A percentile compares a stretch with the other conserved stretches of the same genome.
Conservation (phyloP, 352 stramenopile species). For the Globisporangium nagaii region DNA sequence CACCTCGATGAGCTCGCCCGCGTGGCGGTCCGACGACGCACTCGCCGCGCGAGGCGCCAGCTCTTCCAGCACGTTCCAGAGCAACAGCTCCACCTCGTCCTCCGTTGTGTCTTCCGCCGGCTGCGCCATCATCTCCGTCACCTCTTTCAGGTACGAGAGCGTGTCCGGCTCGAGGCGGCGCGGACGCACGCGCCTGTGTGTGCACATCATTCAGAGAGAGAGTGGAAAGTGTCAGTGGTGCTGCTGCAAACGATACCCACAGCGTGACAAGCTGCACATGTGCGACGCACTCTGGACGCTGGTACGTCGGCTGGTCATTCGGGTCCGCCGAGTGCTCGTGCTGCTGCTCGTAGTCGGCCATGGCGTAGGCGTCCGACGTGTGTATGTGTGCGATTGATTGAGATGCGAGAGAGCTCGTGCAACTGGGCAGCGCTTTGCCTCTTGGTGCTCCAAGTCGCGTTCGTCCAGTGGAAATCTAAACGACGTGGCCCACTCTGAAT, state of each 20-base stretch:
- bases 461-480: background rate
- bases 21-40: slow-evolving; percentile 70
- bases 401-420: too few relatives aligned
- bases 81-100: slow-evolving; percentile 53
- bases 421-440: background rate
- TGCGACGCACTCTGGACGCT: slow-evolving; percentile 15
- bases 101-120: slow-evolving; percentile 42
- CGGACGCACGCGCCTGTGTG: slow-evolving; percentile 58
- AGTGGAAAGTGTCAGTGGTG: background rate
- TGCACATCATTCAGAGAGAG: background rate
- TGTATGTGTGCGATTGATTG: background rate
- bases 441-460: slow-evolving; percentile 1
- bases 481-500: background rate
- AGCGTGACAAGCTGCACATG: background rate
- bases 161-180: slow-evolving; percentile 73
- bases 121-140: slow-evolving; percentile 67
- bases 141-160: slow-evolving; percentile 78
- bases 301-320: slow-evolving; percentile 5
- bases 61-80: slow-evolving; percentile 83
- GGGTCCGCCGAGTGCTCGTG: slow-evolving; percentile 1
- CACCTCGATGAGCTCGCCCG: slow-evolving; percentile 59
- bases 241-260: background rate
- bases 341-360: background rate
- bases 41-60: slow-evolving; percentile 66
- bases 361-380: background rate